Conservation (phyloP, 495 filamentous ascomycete genomes). For the Immersiella caudata region DNA sequence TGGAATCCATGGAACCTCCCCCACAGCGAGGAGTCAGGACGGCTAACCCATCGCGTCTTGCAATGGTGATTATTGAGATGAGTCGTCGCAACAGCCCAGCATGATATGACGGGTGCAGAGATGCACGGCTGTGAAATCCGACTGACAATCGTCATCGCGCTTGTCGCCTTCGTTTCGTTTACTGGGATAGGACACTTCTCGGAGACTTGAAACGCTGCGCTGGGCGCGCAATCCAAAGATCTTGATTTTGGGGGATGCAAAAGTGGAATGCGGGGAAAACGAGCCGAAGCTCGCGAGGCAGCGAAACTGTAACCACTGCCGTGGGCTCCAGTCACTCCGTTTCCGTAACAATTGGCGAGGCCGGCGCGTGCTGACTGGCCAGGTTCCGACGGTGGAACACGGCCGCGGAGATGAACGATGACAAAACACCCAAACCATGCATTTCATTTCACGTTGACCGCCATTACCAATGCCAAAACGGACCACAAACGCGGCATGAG, state of each 20-base stretch:
- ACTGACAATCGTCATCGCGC: not conserved
- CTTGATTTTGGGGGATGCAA: not conserved
- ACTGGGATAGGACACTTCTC: slow-evolving; percentile 10
- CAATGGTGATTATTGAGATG: not conserved
- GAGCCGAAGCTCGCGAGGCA: not conserved
- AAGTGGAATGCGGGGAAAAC: not conserved
- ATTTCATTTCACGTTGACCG: not conserved
- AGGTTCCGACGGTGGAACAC: not conserved
- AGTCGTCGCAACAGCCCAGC: not conserved
- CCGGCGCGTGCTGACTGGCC: not conserved
- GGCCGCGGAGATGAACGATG: not conserved
- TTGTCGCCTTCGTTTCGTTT: not conserved
- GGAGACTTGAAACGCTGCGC: slow-evolving; percentile 1
- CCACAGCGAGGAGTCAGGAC: not conserved
- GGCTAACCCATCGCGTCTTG: not conserved
- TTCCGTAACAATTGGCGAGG: not conserved
- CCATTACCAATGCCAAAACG: not conserved
- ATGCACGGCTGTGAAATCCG: not conserved
- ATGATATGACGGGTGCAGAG: not conserved
- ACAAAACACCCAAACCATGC: not conserved
- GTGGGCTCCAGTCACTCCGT: not conserved
- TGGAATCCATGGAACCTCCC: not conserved
- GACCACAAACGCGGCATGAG: not conserved
- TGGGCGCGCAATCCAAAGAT: slow-evolving; percentile 5
- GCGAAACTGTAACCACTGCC: not conserved